Evolutionary conservation across 148 eudicot genomes (phyloP).

Genomic region (Rhododendron williamsianum): DNA sequence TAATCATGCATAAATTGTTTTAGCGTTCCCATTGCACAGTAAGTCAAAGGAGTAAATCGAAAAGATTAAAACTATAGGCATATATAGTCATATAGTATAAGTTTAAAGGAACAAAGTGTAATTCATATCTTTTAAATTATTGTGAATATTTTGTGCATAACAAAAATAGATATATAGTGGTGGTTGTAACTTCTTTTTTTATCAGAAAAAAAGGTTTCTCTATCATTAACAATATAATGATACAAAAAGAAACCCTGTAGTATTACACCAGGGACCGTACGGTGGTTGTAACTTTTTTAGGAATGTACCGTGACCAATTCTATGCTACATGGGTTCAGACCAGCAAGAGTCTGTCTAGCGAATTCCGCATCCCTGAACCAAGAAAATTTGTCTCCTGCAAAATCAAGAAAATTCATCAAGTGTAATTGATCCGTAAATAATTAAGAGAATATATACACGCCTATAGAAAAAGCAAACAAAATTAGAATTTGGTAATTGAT

Average conservation of each 20-base stretch:
- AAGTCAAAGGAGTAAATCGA: neutral
- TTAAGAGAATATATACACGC: neutral
- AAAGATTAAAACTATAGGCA: neutral
- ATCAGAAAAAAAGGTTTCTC: too few species aligned
- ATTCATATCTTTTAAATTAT: neutral
- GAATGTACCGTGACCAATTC: conserved; percentile 53
- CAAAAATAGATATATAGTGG: too few species aligned
- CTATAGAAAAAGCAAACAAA: neutral
- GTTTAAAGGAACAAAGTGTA: neutral
- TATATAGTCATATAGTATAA: neutral
- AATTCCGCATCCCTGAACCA: conserved; percentile 85
- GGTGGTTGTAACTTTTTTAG: too few species aligned
- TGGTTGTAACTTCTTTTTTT: too few species aligned
- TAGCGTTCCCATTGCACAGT: neutral
- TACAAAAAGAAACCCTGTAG: too few species aligned
- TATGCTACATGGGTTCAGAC: conserved; percentile 60
- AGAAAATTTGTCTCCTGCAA: conserved; percentile 46
- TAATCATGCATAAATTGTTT: neutral
- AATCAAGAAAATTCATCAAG: neutral
- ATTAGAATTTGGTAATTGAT: neutral
- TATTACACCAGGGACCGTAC: too few species aligned
- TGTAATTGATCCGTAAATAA: neutral
- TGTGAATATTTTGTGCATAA: neutral
- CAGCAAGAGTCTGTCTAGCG: conserved; percentile 74
- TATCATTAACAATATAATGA: too few species aligned